Evolutionary conservation across 2,329 filamentous ascomycete genomes (phyloP).

Genomic region (Paecilomyces sp.): DNA sequence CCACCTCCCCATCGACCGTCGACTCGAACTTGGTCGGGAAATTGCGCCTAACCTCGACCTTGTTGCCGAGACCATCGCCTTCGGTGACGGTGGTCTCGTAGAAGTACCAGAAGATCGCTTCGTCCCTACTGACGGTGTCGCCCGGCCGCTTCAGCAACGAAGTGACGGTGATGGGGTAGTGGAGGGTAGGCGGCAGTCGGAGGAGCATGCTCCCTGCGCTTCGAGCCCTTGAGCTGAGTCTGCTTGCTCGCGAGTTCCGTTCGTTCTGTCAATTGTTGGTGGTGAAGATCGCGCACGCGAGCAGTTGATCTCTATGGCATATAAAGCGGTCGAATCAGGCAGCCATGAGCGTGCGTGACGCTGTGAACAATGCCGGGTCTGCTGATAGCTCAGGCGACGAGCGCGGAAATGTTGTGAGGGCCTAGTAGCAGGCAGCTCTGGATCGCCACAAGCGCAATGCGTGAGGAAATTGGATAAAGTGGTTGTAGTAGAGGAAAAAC

Average conservation of each 20-base stretch:
- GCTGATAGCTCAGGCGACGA: not conserved
- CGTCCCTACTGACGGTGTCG: constrained; percentile 68
- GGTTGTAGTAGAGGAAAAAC: not conserved
- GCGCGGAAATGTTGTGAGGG: not conserved
- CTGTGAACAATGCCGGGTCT: not conserved
- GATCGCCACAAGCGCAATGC: not conserved
- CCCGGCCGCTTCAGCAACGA: constrained; percentile 70
- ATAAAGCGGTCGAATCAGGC: not conserved
- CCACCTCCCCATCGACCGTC: constrained; percentile 71
- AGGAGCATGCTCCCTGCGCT: constrained; percentile 35
- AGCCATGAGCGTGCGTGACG: not conserved
- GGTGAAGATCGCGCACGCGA: not conserved
- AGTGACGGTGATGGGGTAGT: constrained; percentile 89
- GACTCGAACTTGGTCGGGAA: constrained; percentile 77
- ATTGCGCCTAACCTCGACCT: constrained; percentile 59
- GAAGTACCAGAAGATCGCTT: constrained; percentile 76
- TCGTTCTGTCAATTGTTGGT: not conserved
- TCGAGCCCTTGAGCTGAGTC: not conserved
- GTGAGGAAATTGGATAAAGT: not conserved
- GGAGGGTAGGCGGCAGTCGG: constrained; percentile 52
- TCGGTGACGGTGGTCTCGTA: constrained; percentile 68
- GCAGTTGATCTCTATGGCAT: not conserved
- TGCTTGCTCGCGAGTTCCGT: not conserved
- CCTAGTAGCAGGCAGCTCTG: not conserved
- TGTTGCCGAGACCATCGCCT: constrained; percentile 65